A percentile compares a stretch with the other conserved stretches of the same genome.
phyloP scores from a whole-genome alignment of 1,284 basidiomycete genomes.

The Ganoderma resinaceum region DNA sequence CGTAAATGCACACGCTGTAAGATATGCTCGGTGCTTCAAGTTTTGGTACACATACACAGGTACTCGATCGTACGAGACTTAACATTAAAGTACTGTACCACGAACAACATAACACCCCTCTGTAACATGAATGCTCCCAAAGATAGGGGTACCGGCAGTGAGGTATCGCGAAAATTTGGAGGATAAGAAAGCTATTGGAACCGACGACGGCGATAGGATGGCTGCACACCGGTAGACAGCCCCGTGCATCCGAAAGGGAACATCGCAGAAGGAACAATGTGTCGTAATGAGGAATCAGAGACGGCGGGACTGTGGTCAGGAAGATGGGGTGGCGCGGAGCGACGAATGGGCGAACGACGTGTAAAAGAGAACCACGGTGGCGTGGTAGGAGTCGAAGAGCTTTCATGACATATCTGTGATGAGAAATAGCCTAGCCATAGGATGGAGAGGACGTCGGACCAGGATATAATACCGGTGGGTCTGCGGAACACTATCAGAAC shows the following conservation, averaged over 20 bases:
- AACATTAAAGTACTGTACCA: neutral
- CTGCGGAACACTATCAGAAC: neutral
- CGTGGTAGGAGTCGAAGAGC: neutral
- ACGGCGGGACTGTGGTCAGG: neutral
- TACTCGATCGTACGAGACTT: neutral
- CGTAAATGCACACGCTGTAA: neutral
- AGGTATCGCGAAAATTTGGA: neutral
- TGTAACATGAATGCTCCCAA: neutral
- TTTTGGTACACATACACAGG: neutral
- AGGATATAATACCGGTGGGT: neutral
- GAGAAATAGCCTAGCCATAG: neutral
- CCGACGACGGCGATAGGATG: neutral
- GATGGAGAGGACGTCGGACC: neutral
- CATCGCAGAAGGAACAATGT: neutral
- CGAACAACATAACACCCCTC: neutral
- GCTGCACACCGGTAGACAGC: neutral
- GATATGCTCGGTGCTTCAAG: neutral
- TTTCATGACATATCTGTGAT: conserved; percentile 2
- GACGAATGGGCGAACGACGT: conserved; percentile 2
- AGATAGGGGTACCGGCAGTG: neutral
- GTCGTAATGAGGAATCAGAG: neutral
- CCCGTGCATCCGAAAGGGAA: neutral
- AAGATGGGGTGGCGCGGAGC: conserved; percentile 3
- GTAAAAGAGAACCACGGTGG: conserved; percentile 3
- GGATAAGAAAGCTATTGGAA: neutral